These are phyloP conservation scores for Emericellopsis cladophorae DNA, from an alignment of 2,329 filamentous ascomycete species.

Conservation along the genomic window DNA sequence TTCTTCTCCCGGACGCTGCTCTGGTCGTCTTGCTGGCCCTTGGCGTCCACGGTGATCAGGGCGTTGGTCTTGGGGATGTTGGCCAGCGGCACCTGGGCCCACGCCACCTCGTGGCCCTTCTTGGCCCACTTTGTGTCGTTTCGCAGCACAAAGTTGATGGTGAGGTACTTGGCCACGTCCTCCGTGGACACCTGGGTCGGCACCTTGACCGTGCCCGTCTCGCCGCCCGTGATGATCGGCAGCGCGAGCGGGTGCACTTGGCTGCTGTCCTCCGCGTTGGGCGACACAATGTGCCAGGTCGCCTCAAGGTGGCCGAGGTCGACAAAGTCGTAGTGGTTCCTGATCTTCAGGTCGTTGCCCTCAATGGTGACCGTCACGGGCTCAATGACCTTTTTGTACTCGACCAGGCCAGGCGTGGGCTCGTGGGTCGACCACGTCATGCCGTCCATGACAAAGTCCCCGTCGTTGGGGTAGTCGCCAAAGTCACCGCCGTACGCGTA, in stretches of 20 bases:
- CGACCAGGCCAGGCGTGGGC: conserved; percentile 41
- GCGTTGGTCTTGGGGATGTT: conserved; percentile 10
- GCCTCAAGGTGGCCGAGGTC: conserved; percentile 27
- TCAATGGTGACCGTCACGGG: conserved; percentile 31
- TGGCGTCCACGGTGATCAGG: conserved; percentile 14
- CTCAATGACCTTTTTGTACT: conserved; percentile 45
- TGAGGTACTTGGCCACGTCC: conserved; percentile 25
- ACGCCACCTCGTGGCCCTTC: conserved; percentile 40
- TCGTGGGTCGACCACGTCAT: conserved; percentile 38
- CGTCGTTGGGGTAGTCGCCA: conserved; percentile 46
- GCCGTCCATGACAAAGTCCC: conserved; percentile 51
- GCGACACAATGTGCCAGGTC: conserved; percentile 28
- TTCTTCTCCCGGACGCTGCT: conserved; percentile 7
- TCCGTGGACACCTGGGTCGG: conserved; percentile 4
- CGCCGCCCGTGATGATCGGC: conserved; percentile 25
- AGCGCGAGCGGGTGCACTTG: conserved; percentile 16
- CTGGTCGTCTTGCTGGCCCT: conserved; percentile 5
- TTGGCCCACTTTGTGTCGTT: conserved; percentile 35
- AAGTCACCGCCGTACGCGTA: conserved; percentile 53
- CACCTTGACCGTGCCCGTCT: conserved; percentile 15
- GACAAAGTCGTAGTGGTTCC: conserved; percentile 37
- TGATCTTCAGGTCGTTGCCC: conserved; percentile 22
- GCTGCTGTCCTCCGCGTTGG: conserved; percentile 20
- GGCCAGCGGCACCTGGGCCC: conserved; percentile 29
- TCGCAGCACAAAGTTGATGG: conserved; percentile 28